phyloP scores from a whole-genome alignment of 768 basidiomycete species.

The Rhodotorula taiwanensis region DNA sequence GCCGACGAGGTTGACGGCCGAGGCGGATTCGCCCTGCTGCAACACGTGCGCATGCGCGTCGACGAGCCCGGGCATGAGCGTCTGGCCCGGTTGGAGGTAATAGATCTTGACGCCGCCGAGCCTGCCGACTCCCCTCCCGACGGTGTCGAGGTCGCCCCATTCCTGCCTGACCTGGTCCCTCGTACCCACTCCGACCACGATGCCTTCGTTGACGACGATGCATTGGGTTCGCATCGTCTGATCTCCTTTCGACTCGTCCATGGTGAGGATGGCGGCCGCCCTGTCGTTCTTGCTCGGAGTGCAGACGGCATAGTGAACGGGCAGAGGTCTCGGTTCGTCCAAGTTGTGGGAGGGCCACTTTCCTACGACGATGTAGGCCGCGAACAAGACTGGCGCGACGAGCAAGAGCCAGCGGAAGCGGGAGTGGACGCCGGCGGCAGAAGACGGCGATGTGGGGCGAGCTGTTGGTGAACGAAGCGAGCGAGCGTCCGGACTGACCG shows the following conservation, averaged over 20 bases:
- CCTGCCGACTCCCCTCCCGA: neutral
- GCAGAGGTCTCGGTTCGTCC: neutral
- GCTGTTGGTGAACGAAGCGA: too few relatives aligned
- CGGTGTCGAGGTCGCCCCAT: conserved; percentile 29
- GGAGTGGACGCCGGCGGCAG: too few relatives aligned
- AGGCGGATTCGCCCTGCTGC: conserved; percentile 62
- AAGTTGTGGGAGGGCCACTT: too few relatives aligned
- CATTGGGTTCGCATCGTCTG: conserved; percentile 6
- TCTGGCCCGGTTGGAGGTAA: conserved; percentile 5
- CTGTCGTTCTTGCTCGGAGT: neutral
- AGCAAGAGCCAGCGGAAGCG: too few relatives aligned
- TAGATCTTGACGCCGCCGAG: conserved; percentile 9
- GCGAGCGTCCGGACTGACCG: too few relatives aligned
- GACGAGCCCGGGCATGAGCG: conserved; percentile 19
- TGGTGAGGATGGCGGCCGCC: conserved; percentile 6
- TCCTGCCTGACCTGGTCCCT: conserved; percentile 8
- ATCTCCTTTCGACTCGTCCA: conserved; percentile 1
- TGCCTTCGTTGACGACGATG: conserved; percentile 17
- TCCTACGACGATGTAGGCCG: too few relatives aligned
- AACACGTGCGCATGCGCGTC: conserved; percentile 77
- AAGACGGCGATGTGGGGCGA: neutral
- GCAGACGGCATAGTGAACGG: conserved; percentile 19
- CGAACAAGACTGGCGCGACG: too few relatives aligned
- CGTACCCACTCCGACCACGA: conserved; percentile 1
- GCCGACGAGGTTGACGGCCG: conserved; percentile 57